Conservation (phyloP, 768 basidiomycete species). For the Hypholoma fasciculare region DNA sequence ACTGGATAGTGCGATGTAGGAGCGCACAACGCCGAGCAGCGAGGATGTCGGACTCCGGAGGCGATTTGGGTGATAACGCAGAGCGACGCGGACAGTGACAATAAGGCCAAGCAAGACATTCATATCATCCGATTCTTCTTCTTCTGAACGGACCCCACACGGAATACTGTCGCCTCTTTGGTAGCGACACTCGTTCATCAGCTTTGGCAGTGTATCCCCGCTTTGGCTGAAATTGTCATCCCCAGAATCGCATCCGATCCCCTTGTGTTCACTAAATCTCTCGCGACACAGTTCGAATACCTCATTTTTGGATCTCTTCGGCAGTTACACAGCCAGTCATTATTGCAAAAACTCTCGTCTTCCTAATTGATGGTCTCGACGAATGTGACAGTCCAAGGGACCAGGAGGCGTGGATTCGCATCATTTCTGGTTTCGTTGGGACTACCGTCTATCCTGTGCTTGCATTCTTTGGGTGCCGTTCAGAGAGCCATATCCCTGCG, state of each 20-base stretch:
- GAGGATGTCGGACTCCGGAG: too few species aligned
- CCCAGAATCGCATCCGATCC: background rate
- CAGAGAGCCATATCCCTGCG: conserved; percentile 14
- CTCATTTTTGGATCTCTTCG: conserved; percentile 2
- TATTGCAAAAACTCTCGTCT: background rate
- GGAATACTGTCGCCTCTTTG: too few species aligned
- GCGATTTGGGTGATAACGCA: too few species aligned
- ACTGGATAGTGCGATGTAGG: too few species aligned
- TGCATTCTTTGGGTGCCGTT: conserved; percentile 19
- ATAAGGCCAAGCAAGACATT: too few species aligned
- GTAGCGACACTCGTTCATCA: conserved; percentile 17
- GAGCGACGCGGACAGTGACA: too few species aligned
- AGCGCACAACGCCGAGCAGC: too few species aligned
- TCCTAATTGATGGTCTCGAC: conserved; percentile 24
- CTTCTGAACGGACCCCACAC: too few species aligned
- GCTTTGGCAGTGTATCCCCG: conserved; percentile 4
- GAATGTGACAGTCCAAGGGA: conserved; percentile 9
- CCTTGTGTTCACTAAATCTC: background rate
- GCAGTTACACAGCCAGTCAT: background rate
- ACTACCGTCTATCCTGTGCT: conserved; percentile 4
- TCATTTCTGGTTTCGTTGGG: background rate
- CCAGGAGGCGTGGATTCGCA: conserved; percentile 8
- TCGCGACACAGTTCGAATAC: background rate
- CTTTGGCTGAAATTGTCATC: background rate
- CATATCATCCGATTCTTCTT: too few species aligned